Percentiles rank a stretch among this genome's conserved stretches.
Evolutionary conservation across 139 green algal species (phyloP).

Genomic region (Chlamydomonas sp.): DNA sequence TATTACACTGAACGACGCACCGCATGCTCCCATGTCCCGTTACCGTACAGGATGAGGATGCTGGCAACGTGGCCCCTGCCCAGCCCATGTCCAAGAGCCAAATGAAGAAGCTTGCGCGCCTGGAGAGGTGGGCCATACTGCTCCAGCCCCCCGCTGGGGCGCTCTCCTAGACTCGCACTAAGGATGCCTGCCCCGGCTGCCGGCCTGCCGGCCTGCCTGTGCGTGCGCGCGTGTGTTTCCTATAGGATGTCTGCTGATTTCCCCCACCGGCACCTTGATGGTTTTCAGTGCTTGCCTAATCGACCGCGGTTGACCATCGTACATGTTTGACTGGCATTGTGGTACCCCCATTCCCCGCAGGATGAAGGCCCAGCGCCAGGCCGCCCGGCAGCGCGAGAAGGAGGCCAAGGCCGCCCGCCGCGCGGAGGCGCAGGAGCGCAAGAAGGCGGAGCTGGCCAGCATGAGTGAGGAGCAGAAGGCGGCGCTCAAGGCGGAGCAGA

Average conservation of each 20-base stretch:
- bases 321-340: background rate
- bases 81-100: constrained; percentile 19
- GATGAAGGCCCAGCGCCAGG: background rate
- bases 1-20: background rate
- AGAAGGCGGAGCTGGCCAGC: background rate
- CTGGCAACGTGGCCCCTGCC: background rate
- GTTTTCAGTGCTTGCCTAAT: background rate
- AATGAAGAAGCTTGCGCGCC: constrained; percentile 30
- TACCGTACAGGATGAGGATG: background rate
- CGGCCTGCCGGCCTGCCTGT: background rate
- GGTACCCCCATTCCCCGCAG: background rate
- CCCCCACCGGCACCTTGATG: background rate
- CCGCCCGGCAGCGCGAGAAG: constrained; percentile 16
- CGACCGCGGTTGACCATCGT: too few relatives aligned
- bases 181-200: too few relatives aligned
- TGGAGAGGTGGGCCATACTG: background rate
- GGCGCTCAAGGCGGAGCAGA: background rate
- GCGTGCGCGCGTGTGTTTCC: too few relatives aligned
- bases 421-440: background rate
- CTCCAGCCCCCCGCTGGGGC: background rate
- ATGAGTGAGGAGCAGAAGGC: constrained; percentile 16
- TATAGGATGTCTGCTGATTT: background rate
- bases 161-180: background rate
- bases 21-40: too few relatives aligned
- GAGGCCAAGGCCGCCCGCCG: background rate